Conservation (phyloP, 2,329 filamentous ascomycete species). For the Monosporascus sp. region DNA sequence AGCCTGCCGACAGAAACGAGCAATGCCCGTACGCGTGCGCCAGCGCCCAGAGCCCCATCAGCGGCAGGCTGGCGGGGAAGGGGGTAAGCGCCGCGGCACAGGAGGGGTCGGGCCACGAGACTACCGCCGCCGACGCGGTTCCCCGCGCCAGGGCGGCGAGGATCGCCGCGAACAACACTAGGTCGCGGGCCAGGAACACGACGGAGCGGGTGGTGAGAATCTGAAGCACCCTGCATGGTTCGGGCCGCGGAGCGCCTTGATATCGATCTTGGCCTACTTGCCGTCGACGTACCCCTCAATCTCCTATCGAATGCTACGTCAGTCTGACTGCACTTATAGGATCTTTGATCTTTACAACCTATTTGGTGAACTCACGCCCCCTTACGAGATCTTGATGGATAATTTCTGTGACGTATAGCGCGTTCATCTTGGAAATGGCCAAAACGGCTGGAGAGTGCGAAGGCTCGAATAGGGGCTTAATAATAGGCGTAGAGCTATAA, state of each 20-base stretch:
- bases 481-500: neutral
- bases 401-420: constrained; percentile 9
- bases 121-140: constrained; percentile 18
- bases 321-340: too few relatives aligned
- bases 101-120: constrained; percentile 32
- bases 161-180: constrained; percentile 42
- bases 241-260: constrained; percentile 40
- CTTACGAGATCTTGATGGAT: constrained; percentile 9
- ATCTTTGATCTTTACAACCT: too few relatives aligned
- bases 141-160: constrained; percentile 47
- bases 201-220: constrained; percentile 45
- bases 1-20: constrained; percentile 51
- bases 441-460: neutral
- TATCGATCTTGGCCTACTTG: constrained; percentile 24
- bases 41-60: constrained; percentile 65
- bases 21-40: constrained; percentile 68
- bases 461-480: neutral
- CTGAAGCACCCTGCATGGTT: constrained; percentile 58
- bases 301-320: constrained; percentile 1
- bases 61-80: constrained; percentile 58
- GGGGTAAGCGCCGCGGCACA: constrained; percentile 53
- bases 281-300: constrained; percentile 5
- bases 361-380: constrained; percentile 3
- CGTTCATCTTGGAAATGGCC: neutral
- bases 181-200: constrained; percentile 51